Percentiles rank a stretch among this genome's conserved stretches.
Conservation (phyloP, 805 yeast species). For the Kodamaea sagamina region DNA sequence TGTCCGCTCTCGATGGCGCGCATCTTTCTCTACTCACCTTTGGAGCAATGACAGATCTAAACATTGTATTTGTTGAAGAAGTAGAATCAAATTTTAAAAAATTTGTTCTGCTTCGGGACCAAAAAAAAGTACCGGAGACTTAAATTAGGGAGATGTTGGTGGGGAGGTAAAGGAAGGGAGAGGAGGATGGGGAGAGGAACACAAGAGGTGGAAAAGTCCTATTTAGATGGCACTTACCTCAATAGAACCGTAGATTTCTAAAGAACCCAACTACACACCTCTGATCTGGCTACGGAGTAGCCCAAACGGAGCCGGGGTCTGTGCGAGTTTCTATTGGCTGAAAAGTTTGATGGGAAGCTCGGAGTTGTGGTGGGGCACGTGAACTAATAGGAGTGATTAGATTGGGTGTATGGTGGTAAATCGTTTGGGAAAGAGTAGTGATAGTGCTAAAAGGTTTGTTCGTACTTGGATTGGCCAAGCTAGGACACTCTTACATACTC, state of each 20-base stretch:
- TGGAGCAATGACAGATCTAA: constrained; percentile 24
- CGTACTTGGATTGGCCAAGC: neutral
- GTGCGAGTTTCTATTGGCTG: neutral
- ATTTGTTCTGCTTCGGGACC: constrained; percentile 10
- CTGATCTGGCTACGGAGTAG: too few relatives aligned
- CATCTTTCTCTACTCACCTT: constrained; percentile 21
- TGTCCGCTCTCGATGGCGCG: too few relatives aligned
- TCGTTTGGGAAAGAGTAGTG: neutral
- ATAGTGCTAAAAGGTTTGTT: neutral
- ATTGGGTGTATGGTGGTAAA: neutral
- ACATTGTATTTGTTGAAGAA: constrained; percentile 17
- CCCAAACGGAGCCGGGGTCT: too few relatives aligned
- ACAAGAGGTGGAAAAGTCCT: too few relatives aligned
- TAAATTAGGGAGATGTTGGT: neutral
- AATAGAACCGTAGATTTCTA: too few relatives aligned
- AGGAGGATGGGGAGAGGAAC: neutral
- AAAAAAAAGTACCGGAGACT: constrained; percentile 8
- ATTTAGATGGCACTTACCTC: too few relatives aligned
- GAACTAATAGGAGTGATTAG: neutral
- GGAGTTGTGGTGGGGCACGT: constrained; percentile 3
- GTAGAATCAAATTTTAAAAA: constrained; percentile 13
- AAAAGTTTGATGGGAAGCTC: constrained; percentile 3
- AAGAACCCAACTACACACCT: too few relatives aligned
- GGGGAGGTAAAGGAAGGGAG: neutral
- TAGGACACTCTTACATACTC: neutral